Evolutionary conservation across 192 early-diverging fungal species (phyloP), one percentile per base, ranked within the genome.

Genomic region (Phlyctochytrium arcticum): DNA sequence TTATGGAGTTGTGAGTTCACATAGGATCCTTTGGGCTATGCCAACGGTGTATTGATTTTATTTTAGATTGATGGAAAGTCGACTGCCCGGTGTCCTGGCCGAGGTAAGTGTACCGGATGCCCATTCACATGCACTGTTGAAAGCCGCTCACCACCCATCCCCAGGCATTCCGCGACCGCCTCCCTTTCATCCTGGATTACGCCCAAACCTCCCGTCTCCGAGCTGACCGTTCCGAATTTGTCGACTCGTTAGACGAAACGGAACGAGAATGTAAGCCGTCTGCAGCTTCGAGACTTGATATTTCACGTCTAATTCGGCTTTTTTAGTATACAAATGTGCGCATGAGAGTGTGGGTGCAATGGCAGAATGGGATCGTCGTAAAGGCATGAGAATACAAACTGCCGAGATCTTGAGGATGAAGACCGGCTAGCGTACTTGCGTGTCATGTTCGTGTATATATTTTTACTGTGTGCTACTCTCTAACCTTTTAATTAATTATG

Each of bases 1-100:
- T 80, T 30, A 62, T 70, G 8, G 71, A 76, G 23, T 32, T 80
- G 74, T 76, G 67, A n/a, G n/a, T n/a, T n/a, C n/a, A n/a, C 31
- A 69, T 60, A 53, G 8, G 15, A 3, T 53, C 15, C 50, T 53
- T 27, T 53, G 19, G 19, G 44, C 59, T 36, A 39, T 15, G 44
- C 24, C 36, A 24, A 50, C 15, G 50, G 69, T 33, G 17, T 36
- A 57, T 36, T 3, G 5, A n/a, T 27, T 3, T 47, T 27, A 6
- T 5, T 19, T 26, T 30, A 62, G 60, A 7, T 19, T 33, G 9
- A 29, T 62, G 24, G 60, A 62, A 8, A 30, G 47, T 10, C 19
- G 9, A 17, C 27, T 62, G 7, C 60, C 60, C 26, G 54, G 42
- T 39, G 35, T 62, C 21, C 60, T 73, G 21, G 50, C 65, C 15